phyloP scores from a whole-genome alignment of 2,329 filamentous ascomycete species.

The Diaporthe ampelina region DNA sequence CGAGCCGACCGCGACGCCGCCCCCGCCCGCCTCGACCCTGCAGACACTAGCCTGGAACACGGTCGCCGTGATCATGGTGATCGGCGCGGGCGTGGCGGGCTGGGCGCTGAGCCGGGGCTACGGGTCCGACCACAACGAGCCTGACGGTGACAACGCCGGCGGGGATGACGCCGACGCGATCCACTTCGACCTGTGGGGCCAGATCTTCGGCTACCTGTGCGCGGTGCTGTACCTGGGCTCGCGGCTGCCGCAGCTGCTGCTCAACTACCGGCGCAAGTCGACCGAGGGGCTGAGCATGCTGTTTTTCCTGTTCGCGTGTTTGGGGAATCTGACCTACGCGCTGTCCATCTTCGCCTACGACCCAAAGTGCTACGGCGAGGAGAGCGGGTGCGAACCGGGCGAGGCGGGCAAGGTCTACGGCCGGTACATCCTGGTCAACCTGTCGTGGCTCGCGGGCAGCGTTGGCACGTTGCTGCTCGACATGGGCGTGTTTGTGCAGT shows the following conservation, averaged over 20 bases:
- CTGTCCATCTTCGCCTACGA: constrained; percentile 92
- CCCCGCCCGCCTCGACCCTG: constrained; percentile 62
- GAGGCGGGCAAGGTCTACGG: constrained; percentile 79
- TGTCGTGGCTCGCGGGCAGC: constrained; percentile 92
- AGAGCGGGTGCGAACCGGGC: constrained; percentile 69
- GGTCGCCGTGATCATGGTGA: constrained; percentile 83
- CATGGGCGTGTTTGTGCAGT: constrained; percentile 89
- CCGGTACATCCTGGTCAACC: constrained; percentile 88
- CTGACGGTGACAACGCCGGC: constrained; percentile 48
- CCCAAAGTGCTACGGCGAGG: constrained; percentile 71
- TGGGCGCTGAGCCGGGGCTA: constrained; percentile 81
- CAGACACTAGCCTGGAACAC: constrained; percentile 80
- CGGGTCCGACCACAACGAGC: constrained; percentile 55
- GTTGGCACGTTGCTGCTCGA: constrained; percentile 89
- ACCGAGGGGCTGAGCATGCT: constrained; percentile 94
- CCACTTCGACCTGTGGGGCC: constrained; percentile 81
- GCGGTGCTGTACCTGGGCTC: constrained; percentile 90
- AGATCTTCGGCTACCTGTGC: constrained; percentile 95
- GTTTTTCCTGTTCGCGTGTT: constrained; percentile 96
- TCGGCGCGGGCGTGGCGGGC: constrained; percentile 84
- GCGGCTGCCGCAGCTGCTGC: constrained; percentile 88
- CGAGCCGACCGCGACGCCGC: constrained; percentile 56
- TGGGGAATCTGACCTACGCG: constrained; percentile 95
- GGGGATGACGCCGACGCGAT: constrained; percentile 53
- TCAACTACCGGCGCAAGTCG: constrained; percentile 93